These are phyloP conservation scores for Pythium myriotylum DNA, from an alignment of 352 stramenopile genomes.

Conservation along the genomic window DNA sequence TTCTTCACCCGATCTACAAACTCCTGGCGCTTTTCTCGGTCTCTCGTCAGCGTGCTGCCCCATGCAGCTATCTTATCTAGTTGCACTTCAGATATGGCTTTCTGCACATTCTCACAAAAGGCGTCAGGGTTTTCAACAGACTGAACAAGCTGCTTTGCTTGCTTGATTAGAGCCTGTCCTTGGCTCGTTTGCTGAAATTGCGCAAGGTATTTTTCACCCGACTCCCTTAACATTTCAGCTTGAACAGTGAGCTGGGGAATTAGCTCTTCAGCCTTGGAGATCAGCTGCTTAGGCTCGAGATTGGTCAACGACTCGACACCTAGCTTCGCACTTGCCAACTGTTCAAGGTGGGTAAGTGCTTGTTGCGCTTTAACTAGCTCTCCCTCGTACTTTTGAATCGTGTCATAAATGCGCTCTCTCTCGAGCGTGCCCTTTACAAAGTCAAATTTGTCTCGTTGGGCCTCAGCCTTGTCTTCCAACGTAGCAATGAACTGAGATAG, in stretches of 20 bases:
- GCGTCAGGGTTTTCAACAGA: conserved; percentile 75
- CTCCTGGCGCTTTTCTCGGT: conserved; percentile 70
- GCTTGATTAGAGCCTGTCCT: conserved; percentile 63
- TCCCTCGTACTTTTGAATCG: conserved; percentile 59
- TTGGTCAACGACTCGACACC: conserved; percentile 59
- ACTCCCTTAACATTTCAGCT: conserved; percentile 54
- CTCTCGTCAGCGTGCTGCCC: conserved; percentile 59
- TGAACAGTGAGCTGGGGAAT: conserved; percentile 60
- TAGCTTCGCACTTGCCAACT: conserved; percentile 59
- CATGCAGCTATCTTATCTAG: conserved; percentile 71
- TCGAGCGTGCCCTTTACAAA: conserved; percentile 42
- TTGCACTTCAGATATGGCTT: conserved; percentile 67
- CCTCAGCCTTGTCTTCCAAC: conserved; percentile 52
- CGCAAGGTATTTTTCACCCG: conserved; percentile 68
- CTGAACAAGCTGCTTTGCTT: conserved; percentile 70
- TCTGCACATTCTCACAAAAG: conserved; percentile 75
- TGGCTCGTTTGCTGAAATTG: conserved; percentile 74
- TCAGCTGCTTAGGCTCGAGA: conserved; percentile 55
- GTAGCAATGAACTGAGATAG: conserved; percentile 68
- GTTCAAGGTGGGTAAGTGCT: conserved; percentile 53
- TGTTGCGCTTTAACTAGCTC: conserved; percentile 65
- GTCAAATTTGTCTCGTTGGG: conserved; percentile 46
- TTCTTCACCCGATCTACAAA: conserved; percentile 84
- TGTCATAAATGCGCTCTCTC: conserved; percentile 44
- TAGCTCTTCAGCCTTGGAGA: conserved; percentile 66